Conservation (phyloP, 2,329 filamentous ascomycete genomes). For the Pseudogymnoascus sp. region DNA sequence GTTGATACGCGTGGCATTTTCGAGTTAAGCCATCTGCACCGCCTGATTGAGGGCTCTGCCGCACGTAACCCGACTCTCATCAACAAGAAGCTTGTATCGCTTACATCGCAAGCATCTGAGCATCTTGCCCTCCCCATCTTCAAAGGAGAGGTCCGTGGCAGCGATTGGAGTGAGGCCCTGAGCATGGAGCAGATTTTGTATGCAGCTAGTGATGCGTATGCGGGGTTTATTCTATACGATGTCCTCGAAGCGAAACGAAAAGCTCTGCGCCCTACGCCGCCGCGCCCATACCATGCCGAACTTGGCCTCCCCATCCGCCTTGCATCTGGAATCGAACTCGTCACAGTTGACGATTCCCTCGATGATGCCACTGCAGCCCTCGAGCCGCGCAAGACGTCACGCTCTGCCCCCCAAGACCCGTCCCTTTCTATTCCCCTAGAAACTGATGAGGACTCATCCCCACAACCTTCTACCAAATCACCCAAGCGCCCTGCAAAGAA, state of each 20-base stretch:
- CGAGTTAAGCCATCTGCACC: constrained; percentile 79
- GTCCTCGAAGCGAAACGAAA: constrained; percentile 63
- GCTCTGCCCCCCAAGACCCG: constrained; percentile 21
- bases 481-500: constrained; percentile 13
- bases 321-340: constrained; percentile 37
- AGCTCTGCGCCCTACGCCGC: constrained; percentile 62
- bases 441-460: constrained; percentile 15
- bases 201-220: constrained; percentile 79
- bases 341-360: constrained; percentile 22
- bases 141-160: constrained; percentile 66
- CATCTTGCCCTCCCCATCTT: constrained; percentile 67
- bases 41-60: constrained; percentile 62
- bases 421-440: constrained; percentile 23
- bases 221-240: constrained; percentile 66
- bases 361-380: constrained; percentile 20
- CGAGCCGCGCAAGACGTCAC: constrained; percentile 8
- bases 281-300: constrained; percentile 63
- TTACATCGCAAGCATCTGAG: constrained; percentile 65
- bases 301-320: constrained; percentile 57
- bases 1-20: constrained; percentile 63
- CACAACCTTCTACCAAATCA: background rate
- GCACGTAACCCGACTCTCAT: constrained; percentile 47
- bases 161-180: constrained; percentile 66
- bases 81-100: constrained; percentile 58
- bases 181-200: constrained; percentile 62